phyloP scores from a whole-genome alignment of 495 filamentous ascomycete species.

The Hypoxylon trugodes region DNA sequence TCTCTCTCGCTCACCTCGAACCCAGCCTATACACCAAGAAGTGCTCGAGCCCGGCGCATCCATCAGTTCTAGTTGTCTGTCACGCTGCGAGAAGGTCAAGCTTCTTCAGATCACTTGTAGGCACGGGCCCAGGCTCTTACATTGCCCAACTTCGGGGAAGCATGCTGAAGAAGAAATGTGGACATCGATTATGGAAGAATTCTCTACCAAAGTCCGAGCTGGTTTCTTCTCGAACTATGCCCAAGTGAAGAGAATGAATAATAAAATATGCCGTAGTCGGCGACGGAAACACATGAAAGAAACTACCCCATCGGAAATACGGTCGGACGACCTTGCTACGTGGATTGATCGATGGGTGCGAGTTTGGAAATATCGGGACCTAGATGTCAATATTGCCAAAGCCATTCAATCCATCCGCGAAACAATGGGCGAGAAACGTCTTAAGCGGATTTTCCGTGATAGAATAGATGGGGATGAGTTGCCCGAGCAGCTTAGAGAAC shows the following conservation, averaged over 20 bases:
- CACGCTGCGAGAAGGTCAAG: constrained; percentile 15
- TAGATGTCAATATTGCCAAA: constrained; percentile 14
- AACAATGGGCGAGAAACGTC: constrained; percentile 19
- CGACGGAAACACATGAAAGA: constrained; percentile 21
- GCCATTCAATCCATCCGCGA: constrained; percentile 14
- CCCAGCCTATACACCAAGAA: background rate
- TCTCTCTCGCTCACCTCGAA: background rate
- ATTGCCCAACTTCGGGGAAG: constrained; percentile 20
- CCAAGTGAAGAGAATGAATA: constrained; percentile 18
- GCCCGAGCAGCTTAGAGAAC: constrained; percentile 10
- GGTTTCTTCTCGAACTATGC: constrained; percentile 14
- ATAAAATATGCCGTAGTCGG: constrained; percentile 19
- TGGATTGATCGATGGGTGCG: constrained; percentile 33
- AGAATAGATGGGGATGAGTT: constrained; percentile 19
- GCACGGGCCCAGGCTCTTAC: constrained; percentile 11
- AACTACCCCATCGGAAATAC: constrained; percentile 1
- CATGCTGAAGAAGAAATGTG: constrained; percentile 17
- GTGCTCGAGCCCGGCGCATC: background rate
- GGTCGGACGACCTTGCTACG: constrained; percentile 9
- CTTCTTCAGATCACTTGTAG: constrained; percentile 22
- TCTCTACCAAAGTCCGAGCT: constrained; percentile 8
- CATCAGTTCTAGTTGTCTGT: constrained; percentile 1
- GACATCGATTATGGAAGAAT: constrained; percentile 26
- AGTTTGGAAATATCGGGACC: constrained; percentile 22
- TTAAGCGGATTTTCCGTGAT: constrained; percentile 23